phyloP scores from a whole-genome alignment of 768 basidiomycete genomes.

The Suillus bovinus region DNA sequence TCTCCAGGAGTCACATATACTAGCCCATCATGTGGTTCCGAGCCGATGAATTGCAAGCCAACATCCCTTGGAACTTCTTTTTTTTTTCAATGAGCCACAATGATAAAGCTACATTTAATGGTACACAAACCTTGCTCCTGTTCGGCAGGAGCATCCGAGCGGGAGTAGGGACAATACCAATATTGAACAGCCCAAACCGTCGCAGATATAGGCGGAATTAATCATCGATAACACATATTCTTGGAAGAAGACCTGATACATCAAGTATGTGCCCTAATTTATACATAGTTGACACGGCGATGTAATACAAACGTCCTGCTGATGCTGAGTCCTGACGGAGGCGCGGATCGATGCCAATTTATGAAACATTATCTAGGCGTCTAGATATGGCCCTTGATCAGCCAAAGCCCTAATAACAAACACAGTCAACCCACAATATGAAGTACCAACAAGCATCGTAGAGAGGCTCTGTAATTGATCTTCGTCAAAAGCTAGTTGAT shows the following conservation, averaged over 20 bases:
- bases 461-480: constrained; percentile 87
- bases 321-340: constrained; percentile 1
- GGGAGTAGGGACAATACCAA: not conserved
- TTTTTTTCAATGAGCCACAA: not conserved
- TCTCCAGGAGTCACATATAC: constrained; percentile 1
- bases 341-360: constrained; percentile 10
- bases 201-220: constrained; percentile 1
- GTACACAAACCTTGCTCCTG: not conserved
- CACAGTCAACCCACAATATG: constrained; percentile 61
- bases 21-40: constrained; percentile 1
- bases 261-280: constrained; percentile 7
- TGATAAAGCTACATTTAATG: not conserved
- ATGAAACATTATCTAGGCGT: constrained; percentile 18
- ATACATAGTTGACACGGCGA: constrained; percentile 8
- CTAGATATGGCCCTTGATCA: constrained; percentile 26
- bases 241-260: not conserved
- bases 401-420: constrained; percentile 9
- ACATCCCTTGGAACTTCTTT: not conserved
- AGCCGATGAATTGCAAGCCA: not conserved
- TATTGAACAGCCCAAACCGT: not conserved
- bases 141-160: not conserved
- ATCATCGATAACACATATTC: constrained; percentile 5
- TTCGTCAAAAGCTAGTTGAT: constrained; percentile 84
- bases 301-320: constrained; percentile 7
- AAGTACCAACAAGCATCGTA: constrained; percentile 87